These are phyloP conservation scores for Calonectria honghensis DNA, from an alignment of 2,329 filamentous ascomycete species.

Conservation along the genomic window DNA sequence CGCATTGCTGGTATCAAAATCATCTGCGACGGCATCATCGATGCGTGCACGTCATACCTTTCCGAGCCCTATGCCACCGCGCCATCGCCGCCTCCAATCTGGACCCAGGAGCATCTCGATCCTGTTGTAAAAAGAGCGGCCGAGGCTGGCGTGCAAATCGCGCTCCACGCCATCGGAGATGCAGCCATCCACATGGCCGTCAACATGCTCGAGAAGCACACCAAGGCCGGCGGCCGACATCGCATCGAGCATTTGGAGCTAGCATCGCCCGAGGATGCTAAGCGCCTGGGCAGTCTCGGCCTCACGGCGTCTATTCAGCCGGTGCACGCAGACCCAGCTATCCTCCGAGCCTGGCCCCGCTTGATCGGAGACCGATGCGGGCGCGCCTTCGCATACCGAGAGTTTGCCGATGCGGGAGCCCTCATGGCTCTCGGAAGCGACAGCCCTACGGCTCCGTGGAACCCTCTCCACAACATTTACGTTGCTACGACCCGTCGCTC, in stretches of 20 bases:
- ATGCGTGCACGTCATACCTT: conserved; percentile 77
- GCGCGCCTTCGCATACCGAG: conserved; percentile 77
- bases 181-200: conserved; percentile 73
- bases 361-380: conserved; percentile 73
- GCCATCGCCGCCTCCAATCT: conserved; percentile 68
- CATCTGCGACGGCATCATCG: conserved; percentile 78
- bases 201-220: conserved; percentile 68
- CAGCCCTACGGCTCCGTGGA: conserved; percentile 73
- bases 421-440: conserved; percentile 74
- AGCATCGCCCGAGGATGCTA: conserved; percentile 71
- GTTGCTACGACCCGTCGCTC: conserved; percentile 73
- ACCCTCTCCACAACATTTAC: conserved; percentile 72
- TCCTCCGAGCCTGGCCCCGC: conserved; percentile 75
- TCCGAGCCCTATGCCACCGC: conserved; percentile 72
- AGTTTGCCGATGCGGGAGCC: conserved; percentile 73
- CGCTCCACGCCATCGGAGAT: conserved; percentile 79
- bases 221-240: conserved; percentile 69
- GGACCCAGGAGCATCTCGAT: conserved; percentile 70
- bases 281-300: conserved; percentile 72
- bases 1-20: conserved; percentile 77
- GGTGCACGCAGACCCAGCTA: conserved; percentile 75
- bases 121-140: conserved; percentile 73
- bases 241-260: conserved; percentile 80
- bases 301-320: conserved; percentile 76
- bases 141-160: conserved; percentile 73